phyloP scores from a whole-genome alignment of 805 yeast species.

The Metschnikowia chrysomelidarum region DNA sequence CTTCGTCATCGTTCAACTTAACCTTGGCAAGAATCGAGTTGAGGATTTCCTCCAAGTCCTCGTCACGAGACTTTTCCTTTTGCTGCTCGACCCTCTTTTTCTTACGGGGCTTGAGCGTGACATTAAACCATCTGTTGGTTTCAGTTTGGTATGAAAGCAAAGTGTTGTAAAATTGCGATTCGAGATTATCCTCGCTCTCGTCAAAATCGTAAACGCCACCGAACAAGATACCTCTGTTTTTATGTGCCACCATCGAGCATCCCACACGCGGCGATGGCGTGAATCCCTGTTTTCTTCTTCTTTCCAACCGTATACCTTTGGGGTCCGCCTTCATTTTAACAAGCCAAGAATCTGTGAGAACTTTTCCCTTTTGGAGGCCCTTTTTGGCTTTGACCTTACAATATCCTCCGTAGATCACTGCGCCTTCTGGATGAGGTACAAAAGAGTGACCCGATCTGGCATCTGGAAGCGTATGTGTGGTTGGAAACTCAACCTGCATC shows the following conservation, averaged over 20 bases:
- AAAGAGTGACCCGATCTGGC: conserved; percentile 92
- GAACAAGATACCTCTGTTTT: conserved; percentile 87
- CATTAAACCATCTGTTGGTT: conserved; percentile 82
- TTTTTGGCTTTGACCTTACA: conserved; percentile 87
- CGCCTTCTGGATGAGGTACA: conserved; percentile 77
- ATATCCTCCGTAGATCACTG: conserved; percentile 88
- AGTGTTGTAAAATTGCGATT: conserved; percentile 79
- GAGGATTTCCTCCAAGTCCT: conserved; percentile 78
- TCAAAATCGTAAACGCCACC: conserved; percentile 96
- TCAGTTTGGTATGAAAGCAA: conserved; percentile 81
- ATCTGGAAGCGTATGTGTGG: conserved; percentile 78
- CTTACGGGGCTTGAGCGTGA: conserved; percentile 61
- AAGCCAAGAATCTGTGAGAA: conserved; percentile 81
- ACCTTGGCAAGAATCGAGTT: conserved; percentile 72
- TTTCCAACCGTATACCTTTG: conserved; percentile 77
- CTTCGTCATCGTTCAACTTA: conserved; percentile 57
- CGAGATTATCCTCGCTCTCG: conserved; percentile 90
- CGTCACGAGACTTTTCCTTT: conserved; percentile 60
- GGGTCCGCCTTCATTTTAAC: conserved; percentile 85
- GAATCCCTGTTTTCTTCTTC: conserved; percentile 84
- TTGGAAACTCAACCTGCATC: conserved; percentile 86
- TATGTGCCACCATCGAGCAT: conserved; percentile 82
- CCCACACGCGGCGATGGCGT: conserved; percentile 96
- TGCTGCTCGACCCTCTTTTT: conserved; percentile 42
- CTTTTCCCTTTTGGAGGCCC: conserved; percentile 89